phyloP scores from a whole-genome alignment of 106 monocot species.

The Alisma plantagoaquatica region DNA sequence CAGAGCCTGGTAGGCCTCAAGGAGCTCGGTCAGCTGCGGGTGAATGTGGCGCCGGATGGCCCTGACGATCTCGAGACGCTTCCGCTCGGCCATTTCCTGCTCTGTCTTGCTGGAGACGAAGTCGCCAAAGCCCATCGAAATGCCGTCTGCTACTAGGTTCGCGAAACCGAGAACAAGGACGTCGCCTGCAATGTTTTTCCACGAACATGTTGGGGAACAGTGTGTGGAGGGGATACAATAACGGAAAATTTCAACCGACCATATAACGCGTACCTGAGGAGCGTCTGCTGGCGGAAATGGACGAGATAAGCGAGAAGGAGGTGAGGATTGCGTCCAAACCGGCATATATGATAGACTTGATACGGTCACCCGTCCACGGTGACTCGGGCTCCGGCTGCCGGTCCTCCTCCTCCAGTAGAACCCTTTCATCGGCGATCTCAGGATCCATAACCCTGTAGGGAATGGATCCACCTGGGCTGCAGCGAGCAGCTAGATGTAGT shows the following conservation, averaged over 20 bases:
- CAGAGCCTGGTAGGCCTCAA: background rate
- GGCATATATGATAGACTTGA: constrained; percentile 7
- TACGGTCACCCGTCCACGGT: constrained; percentile 1
- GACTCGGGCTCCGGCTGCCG: background rate
- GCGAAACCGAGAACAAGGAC: background rate
- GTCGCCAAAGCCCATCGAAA: background rate
- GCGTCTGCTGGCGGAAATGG: constrained; percentile 12
- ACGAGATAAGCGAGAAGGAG: constrained; percentile 22
- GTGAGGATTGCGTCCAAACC: constrained; percentile 16
- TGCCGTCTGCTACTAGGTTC: background rate
- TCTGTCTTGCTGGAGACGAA: background rate
- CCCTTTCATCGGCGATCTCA: no score
- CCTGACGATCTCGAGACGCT: background rate
- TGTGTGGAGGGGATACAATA: no score
- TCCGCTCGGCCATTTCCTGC: background rate
- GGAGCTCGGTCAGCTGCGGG: background rate
- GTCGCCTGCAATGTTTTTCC: background rate
- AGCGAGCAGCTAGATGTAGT: no score
- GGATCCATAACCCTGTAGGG: no score
- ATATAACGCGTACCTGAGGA: constrained; percentile 8
- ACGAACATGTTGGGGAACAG: no score
- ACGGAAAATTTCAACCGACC: background rate
- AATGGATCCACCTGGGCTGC: no score
- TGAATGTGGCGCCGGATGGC: background rate
- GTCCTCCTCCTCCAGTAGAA: no score